Base-by-base conservation (phyloP, 495 filamentous ascomycete genomes). In the Daldinia vernicosa region DNA sequence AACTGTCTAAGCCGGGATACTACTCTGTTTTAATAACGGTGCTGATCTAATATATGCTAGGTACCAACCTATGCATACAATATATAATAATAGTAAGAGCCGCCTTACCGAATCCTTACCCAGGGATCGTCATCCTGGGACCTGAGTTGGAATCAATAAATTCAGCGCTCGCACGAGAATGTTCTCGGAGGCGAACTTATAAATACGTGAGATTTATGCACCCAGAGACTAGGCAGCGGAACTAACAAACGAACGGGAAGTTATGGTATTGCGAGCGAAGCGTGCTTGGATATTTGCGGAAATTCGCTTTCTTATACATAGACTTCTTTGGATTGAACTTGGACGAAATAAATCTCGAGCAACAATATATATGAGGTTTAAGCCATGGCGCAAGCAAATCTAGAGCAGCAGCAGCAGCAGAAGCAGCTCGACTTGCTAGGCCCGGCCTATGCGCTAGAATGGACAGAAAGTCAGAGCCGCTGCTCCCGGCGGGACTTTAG, bases 361-460 rank as follows among this genome's bases (percentile, higher is more conserved):
- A 19, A 45, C 43, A 24, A 22, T 24, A 47, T 5, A 28, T 6
- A 4, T 12, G 19, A 12, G 1, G 22, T 47, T 17, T 47, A 8
- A 6, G 6, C 43, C 4, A 47, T 47, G 43, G 1, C 43, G 9
- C 43, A 24, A 47, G 43, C 17, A 12, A 47, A 47, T 22, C 8
- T 11, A 9, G 43, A 24, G 9, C 7, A 47, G 6, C 40, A 45
- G 6, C 15, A 47, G 43, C 11, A 27, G 26, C 26, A 56, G n/a
- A 61, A 39, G 12, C 6, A 53, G 24, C 63, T 66, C 27, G 54
- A 52, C 5, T 14, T 45, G 11, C 47, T 47, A 3, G 54, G 59
- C 30, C 64, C 65, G n/a, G 71, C 54, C 0, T 76, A 75, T 62
- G 26, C 67, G 26, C 28, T 78, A 7, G 67, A 76, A 32, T 71